phyloP scores from a whole-genome alignment of 2,329 filamentous ascomycete genomes.

The Exophiala sp. region DNA sequence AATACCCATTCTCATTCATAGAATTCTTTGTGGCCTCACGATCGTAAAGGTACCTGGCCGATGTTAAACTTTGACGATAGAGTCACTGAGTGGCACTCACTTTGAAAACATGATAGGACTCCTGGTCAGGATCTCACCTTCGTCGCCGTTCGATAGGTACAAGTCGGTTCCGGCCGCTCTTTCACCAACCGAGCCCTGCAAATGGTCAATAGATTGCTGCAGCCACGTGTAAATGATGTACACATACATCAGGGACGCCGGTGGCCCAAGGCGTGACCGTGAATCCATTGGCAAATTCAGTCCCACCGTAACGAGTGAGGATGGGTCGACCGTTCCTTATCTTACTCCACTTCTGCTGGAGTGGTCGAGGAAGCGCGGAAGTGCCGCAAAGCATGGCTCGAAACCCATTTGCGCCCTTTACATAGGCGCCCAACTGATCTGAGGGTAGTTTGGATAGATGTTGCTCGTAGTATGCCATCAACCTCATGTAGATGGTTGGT shows the following conservation, averaged over 20 bases:
- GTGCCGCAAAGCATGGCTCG: conserved; percentile 33
- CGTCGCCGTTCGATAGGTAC: conserved; percentile 41
- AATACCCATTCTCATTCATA: conserved; percentile 36
- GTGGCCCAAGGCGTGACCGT: conserved; percentile 34
- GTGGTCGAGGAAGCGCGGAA: conserved; percentile 45
- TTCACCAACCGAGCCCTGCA: conserved; percentile 31
- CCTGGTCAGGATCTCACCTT: conserved; percentile 46
- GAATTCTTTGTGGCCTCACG: conserved; percentile 27
- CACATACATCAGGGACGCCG: conserved; percentile 20
- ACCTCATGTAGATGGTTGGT: conserved; percentile 40
- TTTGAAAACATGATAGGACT: conserved; percentile 40
- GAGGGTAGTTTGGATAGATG: conserved; percentile 12
- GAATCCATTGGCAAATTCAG: conserved; percentile 43
- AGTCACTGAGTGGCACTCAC: conserved; percentile 17
- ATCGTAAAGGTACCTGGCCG: conserved; percentile 32
- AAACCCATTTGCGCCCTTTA: conserved; percentile 36
- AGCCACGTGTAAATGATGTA: not conserved
- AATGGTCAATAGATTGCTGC: conserved; percentile 3
- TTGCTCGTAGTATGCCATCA: conserved; percentile 32
- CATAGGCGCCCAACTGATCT: conserved; percentile 34
- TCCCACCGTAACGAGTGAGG: conserved; percentile 42
- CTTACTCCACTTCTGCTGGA: conserved; percentile 49
- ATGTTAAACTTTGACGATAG: not conserved
- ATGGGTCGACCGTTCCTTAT: conserved; percentile 39
- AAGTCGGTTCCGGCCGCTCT: conserved; percentile 37